Evolutionary conservation across 2,329 filamentous ascomycete genomes (phyloP).

Genomic region (Geoglossum cookeanum): DNA sequence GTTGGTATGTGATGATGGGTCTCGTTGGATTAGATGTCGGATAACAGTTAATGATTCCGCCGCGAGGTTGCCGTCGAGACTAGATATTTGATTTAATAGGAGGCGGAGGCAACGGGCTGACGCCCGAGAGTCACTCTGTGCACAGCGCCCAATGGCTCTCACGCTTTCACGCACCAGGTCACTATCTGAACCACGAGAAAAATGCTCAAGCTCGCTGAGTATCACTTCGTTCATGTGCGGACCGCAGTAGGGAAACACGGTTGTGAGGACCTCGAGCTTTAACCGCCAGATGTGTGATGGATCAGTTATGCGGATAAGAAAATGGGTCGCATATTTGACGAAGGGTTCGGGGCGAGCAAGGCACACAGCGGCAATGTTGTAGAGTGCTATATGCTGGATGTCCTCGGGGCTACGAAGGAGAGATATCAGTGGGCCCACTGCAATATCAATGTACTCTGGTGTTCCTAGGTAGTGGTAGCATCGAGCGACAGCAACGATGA

Average conservation of each 20-base stretch:
- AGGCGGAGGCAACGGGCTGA: conserved; percentile 65
- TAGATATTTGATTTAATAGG: conserved; percentile 72
- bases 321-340: conserved; percentile 73
- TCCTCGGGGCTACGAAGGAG: conserved; percentile 70
- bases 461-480: conserved; percentile 76
- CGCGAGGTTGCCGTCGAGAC: conserved; percentile 68
- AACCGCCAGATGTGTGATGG: conserved; percentile 68
- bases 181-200: conserved; percentile 56
- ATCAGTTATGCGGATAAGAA: conserved; percentile 67
- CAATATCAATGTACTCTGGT: conserved; percentile 49
- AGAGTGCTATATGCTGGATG: conserved; percentile 74
- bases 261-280: conserved; percentile 76
- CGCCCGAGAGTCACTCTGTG: conserved; percentile 53
- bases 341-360: conserved; percentile 60
- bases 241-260: conserved; percentile 73
- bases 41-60: conserved; percentile 91
- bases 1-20: conserved; percentile 58
- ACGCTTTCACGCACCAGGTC: conserved; percentile 75
- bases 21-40: conserved; percentile 82
- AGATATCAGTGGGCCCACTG: conserved; percentile 70
- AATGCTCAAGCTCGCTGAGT: conserved; percentile 84
- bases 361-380: conserved; percentile 90
- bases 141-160: conserved; percentile 80
- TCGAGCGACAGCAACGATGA: conserved; percentile 71
- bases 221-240: conserved; percentile 66